A percentile compares a stretch with the other conserved stretches of the same genome.
Conservation (phyloP, 352 stramenopile species). For the Pythium periplocum region DNA sequence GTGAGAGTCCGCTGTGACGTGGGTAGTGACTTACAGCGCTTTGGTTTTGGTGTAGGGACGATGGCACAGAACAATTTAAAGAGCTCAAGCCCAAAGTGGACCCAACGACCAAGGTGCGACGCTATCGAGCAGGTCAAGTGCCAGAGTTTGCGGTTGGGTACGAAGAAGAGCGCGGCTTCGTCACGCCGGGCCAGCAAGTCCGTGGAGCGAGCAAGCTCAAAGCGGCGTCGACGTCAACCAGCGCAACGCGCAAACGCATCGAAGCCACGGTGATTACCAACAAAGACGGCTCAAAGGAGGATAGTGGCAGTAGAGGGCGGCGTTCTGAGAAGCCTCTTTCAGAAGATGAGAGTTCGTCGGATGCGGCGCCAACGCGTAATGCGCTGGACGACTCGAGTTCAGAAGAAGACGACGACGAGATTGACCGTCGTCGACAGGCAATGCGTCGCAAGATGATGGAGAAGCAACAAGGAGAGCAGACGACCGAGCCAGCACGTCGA, state of each 20-base stretch:
- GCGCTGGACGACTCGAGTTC: conserved; percentile 73
- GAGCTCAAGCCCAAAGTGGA: conserved; percentile 81
- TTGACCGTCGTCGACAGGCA: conserved; percentile 51
- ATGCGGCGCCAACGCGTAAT: conserved; percentile 16
- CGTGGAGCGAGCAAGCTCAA: conserved; percentile 12
- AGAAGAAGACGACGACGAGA: conserved; percentile 68
- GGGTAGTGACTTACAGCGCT: background rate
- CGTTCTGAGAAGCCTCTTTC: background rate
- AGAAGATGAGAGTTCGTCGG: conserved; percentile 2
- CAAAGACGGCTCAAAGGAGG: conserved; percentile 4
- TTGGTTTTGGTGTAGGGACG: conserved; percentile 21
- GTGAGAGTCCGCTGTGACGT: background rate
- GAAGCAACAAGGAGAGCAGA: conserved; percentile 26
- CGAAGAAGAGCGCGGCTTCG: conserved; percentile 74
- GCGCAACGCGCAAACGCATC: conserved; percentile 35
- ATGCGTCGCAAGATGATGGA: conserved; percentile 52
- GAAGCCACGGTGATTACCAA: conserved; percentile 51
- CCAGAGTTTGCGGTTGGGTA: conserved; percentile 68
- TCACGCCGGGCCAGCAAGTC: conserved; percentile 65
- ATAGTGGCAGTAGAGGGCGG: background rate
- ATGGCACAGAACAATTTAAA: conserved; percentile 61
- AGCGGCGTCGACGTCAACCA: background rate
- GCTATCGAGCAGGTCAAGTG: conserved; percentile 79
- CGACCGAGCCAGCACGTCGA: background rate
- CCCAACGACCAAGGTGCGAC: conserved; percentile 71